A percentile compares a stretch with the other conserved stretches of the same genome.
Conservation (phyloP, 2,329 filamentous ascomycete species). For the Rhinocladiella mackenziei region DNA sequence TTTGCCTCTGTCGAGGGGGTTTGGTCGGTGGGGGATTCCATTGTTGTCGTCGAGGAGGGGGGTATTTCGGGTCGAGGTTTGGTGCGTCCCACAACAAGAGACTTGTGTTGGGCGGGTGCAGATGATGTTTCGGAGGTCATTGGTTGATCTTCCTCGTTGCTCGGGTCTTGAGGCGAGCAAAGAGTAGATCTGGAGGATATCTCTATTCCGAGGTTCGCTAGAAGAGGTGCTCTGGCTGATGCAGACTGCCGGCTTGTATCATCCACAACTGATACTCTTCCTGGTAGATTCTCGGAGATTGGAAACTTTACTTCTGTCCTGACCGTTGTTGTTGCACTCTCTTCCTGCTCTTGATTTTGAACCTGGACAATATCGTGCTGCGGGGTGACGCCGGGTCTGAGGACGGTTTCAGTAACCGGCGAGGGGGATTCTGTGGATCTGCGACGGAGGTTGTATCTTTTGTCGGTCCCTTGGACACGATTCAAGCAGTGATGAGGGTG, state of each 20-base stretch:
- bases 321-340: background rate
- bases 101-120: constrained; percentile 27
- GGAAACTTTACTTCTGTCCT: background rate
- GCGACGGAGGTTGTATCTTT: background rate
- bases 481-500: background rate
- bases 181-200: background rate
- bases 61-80: constrained; percentile 22
- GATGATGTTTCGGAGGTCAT: constrained; percentile 25
- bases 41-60: constrained; percentile 2
- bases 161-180: background rate
- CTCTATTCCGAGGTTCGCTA: background rate
- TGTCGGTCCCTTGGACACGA: background rate
- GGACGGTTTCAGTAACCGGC: constrained; percentile 1
- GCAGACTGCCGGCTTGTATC: no score
- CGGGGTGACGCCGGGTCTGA: background rate
- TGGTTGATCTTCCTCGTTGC: constrained; percentile 3
- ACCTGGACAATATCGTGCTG: background rate
- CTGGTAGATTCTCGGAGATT: background rate
- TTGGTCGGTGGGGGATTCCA: constrained; percentile 11
- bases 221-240: background rate
- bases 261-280: no score
- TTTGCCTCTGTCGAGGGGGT: constrained; percentile 23
- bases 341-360: constrained; percentile 1
- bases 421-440: background rate
- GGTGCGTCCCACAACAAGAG: constrained; percentile 30